Evolutionary conservation across 23 red algal species (phyloP).

Genomic region (Gracilaria domingensis): DNA sequence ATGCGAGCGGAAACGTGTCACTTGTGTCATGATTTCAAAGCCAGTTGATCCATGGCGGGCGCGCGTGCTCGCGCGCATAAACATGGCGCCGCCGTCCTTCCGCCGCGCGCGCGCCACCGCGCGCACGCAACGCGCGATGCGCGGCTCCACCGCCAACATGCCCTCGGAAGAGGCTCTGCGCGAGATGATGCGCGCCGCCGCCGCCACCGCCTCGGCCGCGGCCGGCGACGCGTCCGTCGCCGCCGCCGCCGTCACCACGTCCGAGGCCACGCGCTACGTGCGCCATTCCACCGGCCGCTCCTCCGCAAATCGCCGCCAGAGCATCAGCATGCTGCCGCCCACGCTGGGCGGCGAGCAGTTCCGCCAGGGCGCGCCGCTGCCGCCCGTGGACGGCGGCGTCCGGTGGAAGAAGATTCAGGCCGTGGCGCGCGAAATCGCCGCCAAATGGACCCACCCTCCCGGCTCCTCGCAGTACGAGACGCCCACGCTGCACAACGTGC

Average conservation of each 20-base stretch:
- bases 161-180: conserved; percentile 46
- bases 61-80: no score
- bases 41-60: no score
- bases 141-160: not conserved
- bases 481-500: conserved; percentile 51
- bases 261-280: conserved; percentile 1
- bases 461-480: conserved; percentile 52
- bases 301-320: conserved; percentile 32
- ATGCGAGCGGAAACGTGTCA: no score
- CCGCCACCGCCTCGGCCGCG: conserved; percentile 55
- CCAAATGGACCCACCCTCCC: conserved; percentile 51
- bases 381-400: conserved; percentile 27
- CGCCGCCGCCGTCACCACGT: conserved; percentile 13
- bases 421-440: conserved; percentile 43
- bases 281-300: conserved; percentile 34
- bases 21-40: no score
- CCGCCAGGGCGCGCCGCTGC: conserved; percentile 44
- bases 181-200: conserved; percentile 51
- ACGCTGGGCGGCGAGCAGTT: conserved; percentile 29
- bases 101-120: no score
- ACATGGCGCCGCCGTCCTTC: no score
- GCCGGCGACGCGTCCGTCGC: conserved; percentile 31
- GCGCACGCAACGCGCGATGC: conserved; percentile 2
- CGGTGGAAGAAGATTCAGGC: conserved; percentile 50
- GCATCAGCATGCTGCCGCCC: conserved; percentile 33